phyloP scores from a whole-genome alignment of 345 rosid species.

The Melaleuca alternifolia region DNA sequence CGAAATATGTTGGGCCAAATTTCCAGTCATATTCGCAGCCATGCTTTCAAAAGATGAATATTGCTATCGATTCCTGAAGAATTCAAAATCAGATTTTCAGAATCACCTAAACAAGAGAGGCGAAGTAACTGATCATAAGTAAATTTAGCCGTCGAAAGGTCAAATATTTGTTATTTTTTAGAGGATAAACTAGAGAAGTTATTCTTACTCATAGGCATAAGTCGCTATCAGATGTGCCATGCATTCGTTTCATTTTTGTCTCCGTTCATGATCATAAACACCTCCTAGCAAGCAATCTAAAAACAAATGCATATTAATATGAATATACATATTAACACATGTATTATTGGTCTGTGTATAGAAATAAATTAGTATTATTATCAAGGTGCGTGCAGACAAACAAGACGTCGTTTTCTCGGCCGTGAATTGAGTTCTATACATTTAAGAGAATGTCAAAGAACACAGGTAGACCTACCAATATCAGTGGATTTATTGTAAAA shows the following conservation, averaged over 20 bases:
- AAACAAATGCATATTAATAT: not conserved
- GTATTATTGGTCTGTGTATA: not conserved
- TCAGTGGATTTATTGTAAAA: too few species aligned
- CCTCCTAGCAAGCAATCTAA: not conserved
- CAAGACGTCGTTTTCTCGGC: too few species aligned
- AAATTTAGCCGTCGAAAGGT: not conserved
- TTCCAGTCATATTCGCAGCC: accelerated
- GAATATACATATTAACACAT: not conserved
- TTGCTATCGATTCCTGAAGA: not conserved
- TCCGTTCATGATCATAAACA: not conserved
- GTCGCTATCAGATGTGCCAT: not conserved
- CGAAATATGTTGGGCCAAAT: not conserved
- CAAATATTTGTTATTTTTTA: not conserved
- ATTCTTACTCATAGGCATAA: not conserved
- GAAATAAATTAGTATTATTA: not conserved
- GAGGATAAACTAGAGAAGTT: not conserved
- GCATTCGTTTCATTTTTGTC: not conserved
- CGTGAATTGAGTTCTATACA: too few species aligned
- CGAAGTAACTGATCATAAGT: not conserved
- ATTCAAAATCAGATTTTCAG: not conserved
- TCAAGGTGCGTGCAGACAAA: too few species aligned
- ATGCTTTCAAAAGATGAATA: not conserved
- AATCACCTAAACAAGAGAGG: not conserved
- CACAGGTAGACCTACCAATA: too few species aligned
- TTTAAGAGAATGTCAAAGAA: too few species aligned